These are phyloP conservation scores for Xylariaceae sp. DNA, from an alignment of 2,329 filamentous ascomycete genomes.

Conservation along the genomic window DNA sequence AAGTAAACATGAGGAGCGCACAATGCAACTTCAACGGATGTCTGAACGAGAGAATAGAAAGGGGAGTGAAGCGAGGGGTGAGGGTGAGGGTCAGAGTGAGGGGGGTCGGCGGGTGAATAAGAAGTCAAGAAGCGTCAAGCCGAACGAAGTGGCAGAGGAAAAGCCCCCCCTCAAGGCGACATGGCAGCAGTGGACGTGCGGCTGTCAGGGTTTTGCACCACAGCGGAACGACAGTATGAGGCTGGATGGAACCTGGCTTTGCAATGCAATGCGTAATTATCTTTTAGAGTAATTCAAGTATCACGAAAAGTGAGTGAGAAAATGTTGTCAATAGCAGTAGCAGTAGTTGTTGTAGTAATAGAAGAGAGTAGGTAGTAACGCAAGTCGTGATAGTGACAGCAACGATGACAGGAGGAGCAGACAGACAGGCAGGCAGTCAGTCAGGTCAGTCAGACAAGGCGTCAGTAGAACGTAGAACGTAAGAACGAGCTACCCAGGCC, in stretches of 20 bases:
- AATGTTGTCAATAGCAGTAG: not conserved
- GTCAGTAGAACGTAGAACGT: no score
- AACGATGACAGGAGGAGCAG: not conserved
- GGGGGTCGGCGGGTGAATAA: not conserved
- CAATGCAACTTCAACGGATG: conserved; percentile 14
- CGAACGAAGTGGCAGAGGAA: conserved; percentile 8
- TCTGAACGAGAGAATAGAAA: conserved; percentile 15
- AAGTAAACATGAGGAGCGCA: conserved; percentile 36
- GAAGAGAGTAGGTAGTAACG: not conserved
- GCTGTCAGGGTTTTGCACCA: not conserved
- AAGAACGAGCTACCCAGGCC: not conserved
- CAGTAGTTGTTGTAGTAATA: not conserved
- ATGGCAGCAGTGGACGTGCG: conserved; percentile 8
- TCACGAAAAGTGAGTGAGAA: not conserved
- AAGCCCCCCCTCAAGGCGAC: conserved; percentile 8
- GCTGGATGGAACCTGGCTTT: not conserved
- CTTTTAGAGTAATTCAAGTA: not conserved
- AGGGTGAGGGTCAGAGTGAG: no score
- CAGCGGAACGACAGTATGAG: not conserved
- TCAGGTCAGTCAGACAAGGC: not conserved
- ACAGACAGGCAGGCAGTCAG: not conserved
- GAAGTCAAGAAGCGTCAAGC: conserved; percentile 3
- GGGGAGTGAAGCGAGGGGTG: conserved; percentile 1
- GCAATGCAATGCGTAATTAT: not conserved
- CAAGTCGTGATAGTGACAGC: not conserved